Evolutionary conservation across 1,139 yeast genomes (phyloP).

Genomic region (Saccharomyces uvarum): DNA sequence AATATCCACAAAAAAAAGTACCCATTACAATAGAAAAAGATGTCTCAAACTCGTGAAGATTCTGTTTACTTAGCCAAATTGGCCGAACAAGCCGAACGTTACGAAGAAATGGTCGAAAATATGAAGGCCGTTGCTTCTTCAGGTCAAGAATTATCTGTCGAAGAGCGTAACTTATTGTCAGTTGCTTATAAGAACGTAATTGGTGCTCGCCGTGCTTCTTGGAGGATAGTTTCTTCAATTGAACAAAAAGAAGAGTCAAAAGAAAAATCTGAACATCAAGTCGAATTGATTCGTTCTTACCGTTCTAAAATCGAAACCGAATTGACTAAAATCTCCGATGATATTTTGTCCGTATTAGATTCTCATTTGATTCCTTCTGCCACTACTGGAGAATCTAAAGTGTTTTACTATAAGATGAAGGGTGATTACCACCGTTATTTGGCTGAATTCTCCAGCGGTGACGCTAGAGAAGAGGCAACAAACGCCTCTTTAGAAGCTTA

Average conservation of each 20-base stretch:
- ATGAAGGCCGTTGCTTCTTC: slow-evolving; percentile 96
- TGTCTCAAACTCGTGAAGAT: slow-evolving; percentile 75
- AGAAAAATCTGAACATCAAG: slow-evolving; percentile 69
- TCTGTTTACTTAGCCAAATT: slow-evolving; percentile 96
- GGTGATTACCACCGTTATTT: slow-evolving; percentile 99
- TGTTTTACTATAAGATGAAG: slow-evolving; percentile 97
- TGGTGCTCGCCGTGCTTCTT: slow-evolving; percentile 98
- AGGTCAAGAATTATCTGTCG: slow-evolving; percentile 92
- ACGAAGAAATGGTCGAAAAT: slow-evolving; percentile 98
- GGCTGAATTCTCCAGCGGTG: slow-evolving; percentile 91
- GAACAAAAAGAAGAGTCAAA: slow-evolving; percentile 98
- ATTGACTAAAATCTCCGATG: slow-evolving; percentile 88
- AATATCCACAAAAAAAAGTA: not conserved
- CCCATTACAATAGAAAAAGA: slow-evolving; percentile 5
- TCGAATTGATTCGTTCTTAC: slow-evolving; percentile 82
- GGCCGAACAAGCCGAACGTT: slow-evolving; percentile 99
- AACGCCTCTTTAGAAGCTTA: slow-evolving; percentile 89
- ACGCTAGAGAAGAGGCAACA: slow-evolving; percentile 88
- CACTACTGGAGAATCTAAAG: slow-evolving; percentile 94
- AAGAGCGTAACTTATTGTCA: slow-evolving; percentile 92
- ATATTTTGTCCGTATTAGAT: slow-evolving; percentile 78
- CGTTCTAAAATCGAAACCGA: slow-evolving; percentile 91
- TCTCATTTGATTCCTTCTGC: slow-evolving; percentile 90
- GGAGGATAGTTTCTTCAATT: slow-evolving; percentile 97
- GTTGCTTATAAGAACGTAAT: slow-evolving; percentile 98